Percentiles rank a stretch among this genome's conserved stretches.
phyloP scores from a whole-genome alignment of 352 stramenopile genomes.

The Globisporangium yorkense region DNA sequence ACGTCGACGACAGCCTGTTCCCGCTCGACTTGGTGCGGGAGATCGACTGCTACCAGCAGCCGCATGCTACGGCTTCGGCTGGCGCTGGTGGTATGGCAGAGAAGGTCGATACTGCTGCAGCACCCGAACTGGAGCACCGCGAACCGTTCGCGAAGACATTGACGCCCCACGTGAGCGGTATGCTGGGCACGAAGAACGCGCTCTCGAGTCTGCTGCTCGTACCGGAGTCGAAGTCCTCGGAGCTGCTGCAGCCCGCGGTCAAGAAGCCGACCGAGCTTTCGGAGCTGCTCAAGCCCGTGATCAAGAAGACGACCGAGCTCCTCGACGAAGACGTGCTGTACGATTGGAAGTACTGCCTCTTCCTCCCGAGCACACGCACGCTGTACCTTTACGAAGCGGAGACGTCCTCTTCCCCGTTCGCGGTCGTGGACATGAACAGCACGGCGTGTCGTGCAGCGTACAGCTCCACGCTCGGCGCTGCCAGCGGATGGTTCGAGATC shows the following conservation, averaged over 20 bases:
- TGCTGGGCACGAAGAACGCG: constrained; percentile 40
- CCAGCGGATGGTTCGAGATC: constrained; percentile 55
- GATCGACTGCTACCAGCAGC: constrained; percentile 38
- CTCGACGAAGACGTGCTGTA: constrained; percentile 40
- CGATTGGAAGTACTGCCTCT: constrained; percentile 69
- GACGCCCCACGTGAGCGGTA: constrained; percentile 43
- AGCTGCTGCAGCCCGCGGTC: constrained; percentile 28
- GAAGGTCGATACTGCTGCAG: constrained; percentile 1
- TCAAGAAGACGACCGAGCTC: constrained; percentile 30
- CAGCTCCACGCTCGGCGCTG: constrained; percentile 32
- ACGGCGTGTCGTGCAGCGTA: constrained; percentile 33
- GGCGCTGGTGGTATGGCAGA: background rate
- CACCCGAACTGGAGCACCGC: background rate
- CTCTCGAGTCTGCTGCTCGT: constrained; percentile 50
- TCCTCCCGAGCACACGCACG: constrained; percentile 35
- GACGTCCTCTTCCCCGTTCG: constrained; percentile 24
- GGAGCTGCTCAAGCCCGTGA: constrained; percentile 28
- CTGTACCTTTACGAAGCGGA: constrained; percentile 66
- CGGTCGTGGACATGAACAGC: constrained; percentile 56
- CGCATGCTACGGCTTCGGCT: background rate
- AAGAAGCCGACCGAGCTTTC: constrained; percentile 23
- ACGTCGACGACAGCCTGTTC: constrained; percentile 35
- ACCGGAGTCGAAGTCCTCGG: constrained; percentile 20
- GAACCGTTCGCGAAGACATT: constrained; percentile 56
- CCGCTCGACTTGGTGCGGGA: constrained; percentile 62